Percentiles rank a stretch among this genome's conserved stretches.
Evolutionary conservation across 2,329 filamentous ascomycete species (phyloP).

Genomic region (Ambrosiella beaveri): DNA sequence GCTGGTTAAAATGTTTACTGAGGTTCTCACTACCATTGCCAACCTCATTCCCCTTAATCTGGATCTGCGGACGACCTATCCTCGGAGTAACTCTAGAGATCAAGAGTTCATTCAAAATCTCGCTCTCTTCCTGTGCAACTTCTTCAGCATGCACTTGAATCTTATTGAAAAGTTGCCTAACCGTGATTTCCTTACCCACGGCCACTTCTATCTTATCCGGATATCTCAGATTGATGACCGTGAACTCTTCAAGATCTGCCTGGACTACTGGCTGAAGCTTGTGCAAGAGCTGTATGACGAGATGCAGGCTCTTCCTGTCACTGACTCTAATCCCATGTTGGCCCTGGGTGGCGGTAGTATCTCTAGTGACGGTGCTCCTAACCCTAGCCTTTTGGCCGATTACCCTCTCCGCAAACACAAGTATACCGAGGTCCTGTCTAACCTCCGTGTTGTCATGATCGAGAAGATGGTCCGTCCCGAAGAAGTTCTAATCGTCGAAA

Average conservation of each 20-base stretch:
- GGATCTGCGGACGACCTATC: constrained; percentile 82
- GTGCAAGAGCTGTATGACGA: constrained; percentile 97
- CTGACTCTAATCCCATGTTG: constrained; percentile 75
- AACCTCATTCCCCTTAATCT: constrained; percentile 82
- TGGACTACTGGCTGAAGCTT: constrained; percentile 98
- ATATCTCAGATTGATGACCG: constrained; percentile 98
- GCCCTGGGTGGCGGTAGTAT: constrained; percentile 50
- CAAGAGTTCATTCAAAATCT: constrained; percentile 97
- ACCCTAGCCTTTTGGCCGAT: constrained; percentile 68
- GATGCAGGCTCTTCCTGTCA: constrained; percentile 91
- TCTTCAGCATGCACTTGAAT: constrained; percentile 82
- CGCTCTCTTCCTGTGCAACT: constrained; percentile 89
- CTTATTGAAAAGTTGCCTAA: constrained; percentile 93
- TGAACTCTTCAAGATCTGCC: constrained; percentile 97
- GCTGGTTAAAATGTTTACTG: constrained; percentile 95
- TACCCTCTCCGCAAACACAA: constrained; percentile 96
- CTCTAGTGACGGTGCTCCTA: constrained; percentile 65
- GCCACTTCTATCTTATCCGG: constrained; percentile 93
- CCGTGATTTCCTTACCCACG: constrained; percentile 83
- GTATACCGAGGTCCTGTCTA: constrained; percentile 85
- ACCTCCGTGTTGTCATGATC: constrained; percentile 93
- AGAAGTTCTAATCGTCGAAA: constrained; percentile 97
- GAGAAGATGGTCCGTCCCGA: constrained; percentile 99
- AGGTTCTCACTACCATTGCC: constrained; percentile 80
- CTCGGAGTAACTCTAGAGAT: constrained; percentile 76